These are phyloP conservation scores for Exophiala sp. DNA, from an alignment of 2,329 filamentous ascomycete species.

Conservation along the genomic window DNA sequence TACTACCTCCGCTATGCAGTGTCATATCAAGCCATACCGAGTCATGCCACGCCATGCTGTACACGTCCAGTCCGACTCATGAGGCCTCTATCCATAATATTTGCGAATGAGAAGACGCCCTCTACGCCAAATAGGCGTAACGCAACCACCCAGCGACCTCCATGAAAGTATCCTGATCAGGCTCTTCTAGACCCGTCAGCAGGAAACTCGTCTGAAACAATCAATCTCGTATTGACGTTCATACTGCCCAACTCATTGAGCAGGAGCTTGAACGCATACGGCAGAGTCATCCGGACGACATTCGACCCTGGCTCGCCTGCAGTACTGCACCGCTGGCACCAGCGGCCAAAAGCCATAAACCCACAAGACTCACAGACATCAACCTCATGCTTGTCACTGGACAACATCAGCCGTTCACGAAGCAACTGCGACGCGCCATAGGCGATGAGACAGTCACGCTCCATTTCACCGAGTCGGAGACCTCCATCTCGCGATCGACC, in stretches of 20 bases:
- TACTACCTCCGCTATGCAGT: constrained; percentile 2
- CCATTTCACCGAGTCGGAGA: constrained; percentile 93
- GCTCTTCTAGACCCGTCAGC: constrained; percentile 29
- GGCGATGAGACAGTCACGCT: constrained; percentile 94
- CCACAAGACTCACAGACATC: constrained; percentile 93
- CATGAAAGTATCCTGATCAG: background rate
- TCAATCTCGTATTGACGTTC: constrained; percentile 92
- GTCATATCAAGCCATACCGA: background rate
- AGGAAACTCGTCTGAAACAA: constrained; percentile 91
- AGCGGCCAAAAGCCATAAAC: constrained; percentile 90
- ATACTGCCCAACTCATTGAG: constrained; percentile 96
- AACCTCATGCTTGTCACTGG: constrained; percentile 80
- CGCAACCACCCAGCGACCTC: no score
- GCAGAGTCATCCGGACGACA: constrained; percentile 90
- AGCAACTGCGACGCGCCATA: constrained; percentile 92
- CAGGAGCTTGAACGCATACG: constrained; percentile 91
- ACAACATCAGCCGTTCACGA: constrained; percentile 89
- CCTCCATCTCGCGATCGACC: constrained; percentile 89
- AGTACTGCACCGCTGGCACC: constrained; percentile 73
- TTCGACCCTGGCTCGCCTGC: constrained; percentile 63
- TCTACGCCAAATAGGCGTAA: no score
- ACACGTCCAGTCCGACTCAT: no score
- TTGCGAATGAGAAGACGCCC: no score
- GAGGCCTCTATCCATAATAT: no score
- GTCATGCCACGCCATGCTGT: background rate